These are phyloP conservation scores for Ophidiomyces ophidiicola DNA, from an alignment of 2,329 filamentous ascomycete genomes.

Conservation along the genomic window DNA sequence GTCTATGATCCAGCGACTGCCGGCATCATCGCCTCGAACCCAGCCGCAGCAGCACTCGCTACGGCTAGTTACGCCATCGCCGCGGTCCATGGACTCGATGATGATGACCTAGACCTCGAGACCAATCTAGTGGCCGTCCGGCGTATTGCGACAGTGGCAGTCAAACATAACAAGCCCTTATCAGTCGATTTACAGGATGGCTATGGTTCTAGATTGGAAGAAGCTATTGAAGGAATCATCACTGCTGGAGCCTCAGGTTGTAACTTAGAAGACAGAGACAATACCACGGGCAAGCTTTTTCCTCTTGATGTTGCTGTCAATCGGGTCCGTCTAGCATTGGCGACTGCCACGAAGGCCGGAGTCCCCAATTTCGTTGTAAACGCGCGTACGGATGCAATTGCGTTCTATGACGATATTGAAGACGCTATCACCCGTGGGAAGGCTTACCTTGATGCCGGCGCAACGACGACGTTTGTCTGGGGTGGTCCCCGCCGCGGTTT, in stretches of 20 bases:
- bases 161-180: slow-evolving; percentile 36
- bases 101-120: slow-evolving; percentile 40
- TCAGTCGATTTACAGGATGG: slow-evolving; percentile 51
- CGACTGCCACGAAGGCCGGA: slow-evolving; percentile 29
- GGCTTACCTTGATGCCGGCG: slow-evolving; percentile 47
- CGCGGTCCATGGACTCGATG: slow-evolving; percentile 33
- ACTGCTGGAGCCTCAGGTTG: slow-evolving; percentile 43
- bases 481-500: slow-evolving; percentile 38
- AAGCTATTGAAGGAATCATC: slow-evolving; percentile 38
- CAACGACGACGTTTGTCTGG: slow-evolving; percentile 51
- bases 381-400: slow-evolving; percentile 44
- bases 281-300: slow-evolving; percentile 26
- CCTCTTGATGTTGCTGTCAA: slow-evolving; percentile 37
- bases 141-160: slow-evolving; percentile 35
- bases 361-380: slow-evolving; percentile 47
- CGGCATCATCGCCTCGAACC: slow-evolving; percentile 30
- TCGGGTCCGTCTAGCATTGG: slow-evolving; percentile 31
- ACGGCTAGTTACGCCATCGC: slow-evolving; percentile 44
- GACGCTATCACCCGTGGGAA: slow-evolving; percentile 44
- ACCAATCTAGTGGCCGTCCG: slow-evolving; percentile 41
- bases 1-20: slow-evolving; percentile 43
- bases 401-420: slow-evolving; percentile 32
- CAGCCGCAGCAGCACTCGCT: slow-evolving; percentile 33
- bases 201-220: slow-evolving; percentile 39
- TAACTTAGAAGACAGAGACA: slow-evolving; percentile 47